Conservation (phyloP, 768 basidiomycete species). For the Trametes elegans region DNA sequence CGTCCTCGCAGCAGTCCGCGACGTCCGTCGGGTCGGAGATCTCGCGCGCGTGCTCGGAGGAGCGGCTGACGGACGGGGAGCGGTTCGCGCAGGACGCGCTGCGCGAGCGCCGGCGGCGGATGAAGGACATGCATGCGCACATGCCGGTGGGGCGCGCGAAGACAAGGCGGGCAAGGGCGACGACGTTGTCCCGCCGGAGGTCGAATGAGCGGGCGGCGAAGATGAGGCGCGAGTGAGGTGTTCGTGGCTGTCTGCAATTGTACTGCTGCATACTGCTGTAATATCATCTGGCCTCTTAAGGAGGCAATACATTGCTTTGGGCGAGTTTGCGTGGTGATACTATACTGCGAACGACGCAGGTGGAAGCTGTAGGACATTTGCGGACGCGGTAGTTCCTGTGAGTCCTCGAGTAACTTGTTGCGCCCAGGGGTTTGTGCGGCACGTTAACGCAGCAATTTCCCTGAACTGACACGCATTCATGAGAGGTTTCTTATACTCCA, state of each 20-base stretch:
- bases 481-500: too few relatives aligned
- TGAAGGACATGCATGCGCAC: slow-evolving; percentile 22
- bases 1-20: slow-evolving; percentile 17
- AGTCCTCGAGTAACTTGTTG: too few relatives aligned
- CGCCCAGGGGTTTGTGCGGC: too few relatives aligned
- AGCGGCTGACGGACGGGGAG: slow-evolving; percentile 27
- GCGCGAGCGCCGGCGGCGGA: slow-evolving; percentile 21
- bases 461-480: too few relatives aligned
- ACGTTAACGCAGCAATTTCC: too few relatives aligned
- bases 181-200: slow-evolving; percentile 9
- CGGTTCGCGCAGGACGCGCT: slow-evolving; percentile 24
- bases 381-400: too few relatives aligned
- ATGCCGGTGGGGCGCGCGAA: slow-evolving; percentile 14
- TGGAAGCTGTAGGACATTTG: too few relatives aligned
- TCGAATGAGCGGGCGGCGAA: not conserved
- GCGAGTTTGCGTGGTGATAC: too few relatives aligned
- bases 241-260: not conserved
- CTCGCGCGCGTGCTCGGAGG: slow-evolving; percentile 25
- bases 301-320: too few relatives aligned
- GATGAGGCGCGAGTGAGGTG: not conserved
- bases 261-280: not conserved
- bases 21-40: slow-evolving; percentile 26
- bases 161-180: slow-evolving; percentile 9
- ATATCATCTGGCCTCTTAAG: too few relatives aligned
- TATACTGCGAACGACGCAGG: too few relatives aligned